A percentile compares a stretch with the other conserved stretches of the same genome.
Conservation (phyloP, 1,284 basidiomycete species). For the Irpex sp. region DNA sequence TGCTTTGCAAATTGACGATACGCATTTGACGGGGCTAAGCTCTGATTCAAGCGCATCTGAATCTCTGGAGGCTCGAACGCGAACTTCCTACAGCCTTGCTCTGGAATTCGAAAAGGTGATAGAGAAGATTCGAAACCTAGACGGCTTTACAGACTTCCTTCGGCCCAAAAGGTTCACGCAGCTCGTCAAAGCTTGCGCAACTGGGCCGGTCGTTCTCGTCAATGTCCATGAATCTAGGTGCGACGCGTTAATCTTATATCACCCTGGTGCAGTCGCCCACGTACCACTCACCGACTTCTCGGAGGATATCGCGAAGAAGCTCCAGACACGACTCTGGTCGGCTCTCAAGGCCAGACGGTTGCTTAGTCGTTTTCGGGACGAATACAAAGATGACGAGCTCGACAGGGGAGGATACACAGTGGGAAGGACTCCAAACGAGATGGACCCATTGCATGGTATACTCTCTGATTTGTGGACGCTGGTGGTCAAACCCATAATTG, state of each 20-base stretch:
- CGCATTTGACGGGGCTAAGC: no score
- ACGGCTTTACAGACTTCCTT: background rate
- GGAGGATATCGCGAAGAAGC: background rate
- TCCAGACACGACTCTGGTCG: background rate
- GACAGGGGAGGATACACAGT: background rate
- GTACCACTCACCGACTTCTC: background rate
- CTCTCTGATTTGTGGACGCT: background rate
- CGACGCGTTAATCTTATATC: background rate
- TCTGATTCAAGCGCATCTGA: no score
- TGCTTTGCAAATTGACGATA: no score
- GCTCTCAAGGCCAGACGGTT: background rate
- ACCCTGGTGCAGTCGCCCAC: background rate
- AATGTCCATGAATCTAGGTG: background rate
- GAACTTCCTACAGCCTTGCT: no score
- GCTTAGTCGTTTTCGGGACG: background rate
- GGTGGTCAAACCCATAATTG: background rate
- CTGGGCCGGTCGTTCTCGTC: background rate
- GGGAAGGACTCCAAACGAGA: background rate
- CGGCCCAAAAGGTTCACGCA: background rate
- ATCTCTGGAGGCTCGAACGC: no score
- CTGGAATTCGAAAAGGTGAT: no score
- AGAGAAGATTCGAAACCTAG: background rate
- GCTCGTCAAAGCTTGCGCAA: background rate
- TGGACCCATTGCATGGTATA: background rate
- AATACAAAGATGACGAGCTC: background rate